Evolutionary conservation across 208 protist genomes (phyloP).

Genomic region (Crithidia expoeki): DNA sequence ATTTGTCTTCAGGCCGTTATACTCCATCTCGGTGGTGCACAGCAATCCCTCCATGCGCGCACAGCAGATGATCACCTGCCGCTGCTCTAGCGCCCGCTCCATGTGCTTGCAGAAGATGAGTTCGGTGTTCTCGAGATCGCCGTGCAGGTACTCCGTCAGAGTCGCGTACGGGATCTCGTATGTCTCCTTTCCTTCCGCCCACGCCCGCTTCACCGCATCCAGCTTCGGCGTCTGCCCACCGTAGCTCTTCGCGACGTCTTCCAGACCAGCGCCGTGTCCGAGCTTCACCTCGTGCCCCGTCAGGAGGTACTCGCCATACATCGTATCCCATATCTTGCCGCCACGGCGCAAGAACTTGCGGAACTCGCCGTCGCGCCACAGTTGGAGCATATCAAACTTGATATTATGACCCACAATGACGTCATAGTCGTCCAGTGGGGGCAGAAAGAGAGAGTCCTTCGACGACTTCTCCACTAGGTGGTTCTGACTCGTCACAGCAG

Average conservation of each 20-base stretch:
- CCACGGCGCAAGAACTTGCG: constrained; percentile 81
- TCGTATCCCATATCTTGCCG: constrained; percentile 93
- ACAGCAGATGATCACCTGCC: constrained; percentile 80
- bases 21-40: constrained; percentile 94
- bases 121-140: constrained; percentile 92
- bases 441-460: constrained; percentile 83
- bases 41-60: constrained; percentile 92
- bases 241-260: constrained; percentile 92
- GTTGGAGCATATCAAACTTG: constrained; percentile 93
- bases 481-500: constrained; percentile 57
- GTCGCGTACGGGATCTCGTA: constrained; percentile 87
- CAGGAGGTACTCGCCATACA: constrained; percentile 93
- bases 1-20: constrained; percentile 93
- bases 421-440: constrained; percentile 89
- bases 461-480: constrained; percentile 82
- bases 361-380: constrained; percentile 89
- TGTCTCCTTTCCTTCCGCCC: constrained; percentile 90
- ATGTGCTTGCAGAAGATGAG: constrained; percentile 93
- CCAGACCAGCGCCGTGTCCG: constrained; percentile 80
- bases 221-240: constrained; percentile 89
- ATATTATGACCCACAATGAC: constrained; percentile 94
- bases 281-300: constrained; percentile 89
- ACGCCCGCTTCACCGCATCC: constrained; percentile 90
- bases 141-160: constrained; percentile 87
- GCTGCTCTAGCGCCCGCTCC: constrained; percentile 75